Evolutionary conservation across 257 asterid genomes (phyloP), one percentile per base, ranked within the genome.

Genomic region (Eucommia ulmoides): DNA sequence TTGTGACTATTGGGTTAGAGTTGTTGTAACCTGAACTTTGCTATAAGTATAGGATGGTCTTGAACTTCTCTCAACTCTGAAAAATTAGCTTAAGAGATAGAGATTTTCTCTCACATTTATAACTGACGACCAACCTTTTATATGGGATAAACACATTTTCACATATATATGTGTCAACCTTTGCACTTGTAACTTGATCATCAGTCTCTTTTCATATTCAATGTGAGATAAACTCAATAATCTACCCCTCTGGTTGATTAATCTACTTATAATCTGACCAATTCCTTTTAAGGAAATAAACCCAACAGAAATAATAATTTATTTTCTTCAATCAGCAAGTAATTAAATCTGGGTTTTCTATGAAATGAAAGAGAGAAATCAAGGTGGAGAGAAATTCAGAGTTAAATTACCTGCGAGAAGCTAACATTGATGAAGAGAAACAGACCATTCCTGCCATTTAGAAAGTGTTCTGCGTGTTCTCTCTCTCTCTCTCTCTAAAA

Each of bases 391-490:
- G 19, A 16, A 42, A 16, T 1, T 1, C 15, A 8, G 19, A 18
- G 4, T 2, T 26, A 41, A 7, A 7, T 44, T 72, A 76, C 91
- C 93, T 82, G 8, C 56, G 65, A 56, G 74, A 80, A 62, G 85
- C 80, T 64, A 82, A 63, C 4, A 72, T 56, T 60, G 82, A 66
- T 44, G 70, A 67, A 69, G 64, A 74, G 62, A 56, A 70, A 67
- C 69, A 79, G 62, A 69, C 68, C 49, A 81, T 61, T 69, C 79
- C 85, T 24, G 88, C 82, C 95, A 84, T 84, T 20, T 58, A 71
- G 56, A 17, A 45, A 22, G 10, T 29, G 15, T 53, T 24, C 25
- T 35, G 16, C 5, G 57, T 42, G 49, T 51, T 26, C 46, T 44
- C 52, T 44, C 67, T 53, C 56, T 50, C 58, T 53, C 51, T 23